phyloP scores from a whole-genome alignment of 1,139 yeast genomes.

The Starmera stellimalicola region DNA sequence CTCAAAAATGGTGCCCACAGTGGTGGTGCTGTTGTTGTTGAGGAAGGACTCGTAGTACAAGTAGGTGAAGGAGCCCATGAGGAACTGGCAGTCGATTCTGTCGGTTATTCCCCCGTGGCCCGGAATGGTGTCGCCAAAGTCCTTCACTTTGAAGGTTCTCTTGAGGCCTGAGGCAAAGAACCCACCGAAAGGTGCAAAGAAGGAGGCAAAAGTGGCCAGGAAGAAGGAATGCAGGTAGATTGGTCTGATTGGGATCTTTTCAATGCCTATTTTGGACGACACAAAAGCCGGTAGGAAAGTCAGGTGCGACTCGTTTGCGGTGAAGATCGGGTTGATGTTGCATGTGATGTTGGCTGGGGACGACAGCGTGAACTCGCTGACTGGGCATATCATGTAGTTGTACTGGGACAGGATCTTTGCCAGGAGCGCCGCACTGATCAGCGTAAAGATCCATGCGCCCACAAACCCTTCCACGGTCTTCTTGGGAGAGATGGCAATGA shows the following conservation, averaged over 20 bases:
- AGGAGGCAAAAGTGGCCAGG: slow-evolving; percentile 89
- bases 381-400: slow-evolving; percentile 84
- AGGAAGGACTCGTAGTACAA: slow-evolving; percentile 89
- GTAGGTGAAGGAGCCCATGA: slow-evolving; percentile 94
- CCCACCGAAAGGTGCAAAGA: slow-evolving; percentile 98
- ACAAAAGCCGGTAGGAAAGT: slow-evolving; percentile 60
- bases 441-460: slow-evolving; percentile 97
- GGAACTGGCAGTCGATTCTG: slow-evolving; percentile 94
- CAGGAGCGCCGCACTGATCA: slow-evolving; percentile 59
- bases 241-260: slow-evolving; percentile 64
- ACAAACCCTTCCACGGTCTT: slow-evolving; percentile 96
- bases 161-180: slow-evolving; percentile 95
- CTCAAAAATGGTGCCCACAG: slow-evolving; percentile 67
- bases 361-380: slow-evolving; percentile 47
- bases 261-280: slow-evolving; percentile 32
- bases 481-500: slow-evolving; percentile 90
- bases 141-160: slow-evolving; percentile 93
- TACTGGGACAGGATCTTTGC: slow-evolving; percentile 56
- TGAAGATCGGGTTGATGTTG: slow-evolving; percentile 79
- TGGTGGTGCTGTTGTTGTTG: slow-evolving; percentile 53
- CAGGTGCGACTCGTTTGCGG: slow-evolving; percentile 57
- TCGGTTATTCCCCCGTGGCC: slow-evolving; percentile 99
- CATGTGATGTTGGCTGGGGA: slow-evolving; percentile 60
- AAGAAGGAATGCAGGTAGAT: slow-evolving; percentile 81
- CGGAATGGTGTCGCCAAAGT: slow-evolving; percentile 86